These are phyloP conservation scores for Kodamaea laetipori DNA, from an alignment of 805 yeast species.

Conservation along the genomic window DNA sequence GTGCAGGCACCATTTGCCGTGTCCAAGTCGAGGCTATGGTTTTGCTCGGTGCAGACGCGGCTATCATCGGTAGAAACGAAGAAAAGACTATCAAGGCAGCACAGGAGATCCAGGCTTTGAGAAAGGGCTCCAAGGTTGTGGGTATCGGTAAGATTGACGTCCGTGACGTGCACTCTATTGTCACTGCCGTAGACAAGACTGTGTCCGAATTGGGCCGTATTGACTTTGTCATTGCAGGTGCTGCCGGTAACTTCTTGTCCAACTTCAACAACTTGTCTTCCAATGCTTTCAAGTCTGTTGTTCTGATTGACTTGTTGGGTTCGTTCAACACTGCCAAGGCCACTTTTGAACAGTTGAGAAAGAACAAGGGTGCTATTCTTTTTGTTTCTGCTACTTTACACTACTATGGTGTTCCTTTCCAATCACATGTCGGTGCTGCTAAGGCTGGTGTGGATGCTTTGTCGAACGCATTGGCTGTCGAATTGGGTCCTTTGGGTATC, in stretches of 20 bases:
- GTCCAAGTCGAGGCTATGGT: slow-evolving; percentile 87
- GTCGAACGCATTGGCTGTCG: slow-evolving; percentile 82
- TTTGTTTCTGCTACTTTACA: slow-evolving; percentile 91
- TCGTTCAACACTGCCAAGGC: slow-evolving; percentile 91
- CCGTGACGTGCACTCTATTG: slow-evolving; percentile 61
- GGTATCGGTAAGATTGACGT: slow-evolving; percentile 80
- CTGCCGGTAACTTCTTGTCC: slow-evolving; percentile 90
- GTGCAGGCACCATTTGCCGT: slow-evolving; percentile 94
- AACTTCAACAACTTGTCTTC: slow-evolving; percentile 77
- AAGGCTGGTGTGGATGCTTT: slow-evolving; percentile 94
- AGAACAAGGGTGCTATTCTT: slow-evolving; percentile 68
- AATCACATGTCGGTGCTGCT: slow-evolving; percentile 90
- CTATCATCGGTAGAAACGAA: slow-evolving; percentile 76
- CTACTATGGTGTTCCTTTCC: slow-evolving; percentile 86
- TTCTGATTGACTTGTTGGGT: slow-evolving; percentile 85
- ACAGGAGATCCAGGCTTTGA: slow-evolving; percentile 56
- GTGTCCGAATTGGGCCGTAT: slow-evolving; percentile 72
- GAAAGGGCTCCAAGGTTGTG: slow-evolving; percentile 65
- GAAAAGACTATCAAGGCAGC: slow-evolving; percentile 71
- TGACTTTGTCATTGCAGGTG: slow-evolving; percentile 90
- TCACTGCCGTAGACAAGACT: slow-evolving; percentile 63
- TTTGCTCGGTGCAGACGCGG: slow-evolving; percentile 82
- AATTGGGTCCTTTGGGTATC: slow-evolving; percentile 86
- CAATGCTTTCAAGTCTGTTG: slow-evolving; percentile 86
- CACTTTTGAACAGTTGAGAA: slow-evolving; percentile 60